Base-by-base conservation (phyloP, 768 basidiomycete species). In the Lentinula boryana region DNA sequence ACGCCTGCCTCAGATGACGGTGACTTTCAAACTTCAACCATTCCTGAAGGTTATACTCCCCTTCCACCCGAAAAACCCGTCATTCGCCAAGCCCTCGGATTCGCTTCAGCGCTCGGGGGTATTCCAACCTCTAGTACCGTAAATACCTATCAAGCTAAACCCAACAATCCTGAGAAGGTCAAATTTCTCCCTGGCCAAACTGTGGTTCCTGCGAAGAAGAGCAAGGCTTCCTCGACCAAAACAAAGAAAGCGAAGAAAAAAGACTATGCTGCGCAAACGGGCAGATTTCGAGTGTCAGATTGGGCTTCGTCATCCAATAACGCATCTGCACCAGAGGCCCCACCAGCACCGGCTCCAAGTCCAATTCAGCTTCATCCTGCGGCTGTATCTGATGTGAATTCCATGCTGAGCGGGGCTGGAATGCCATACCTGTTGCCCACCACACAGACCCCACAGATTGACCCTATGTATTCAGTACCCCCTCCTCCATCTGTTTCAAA, bases 41-140 rank as follows among this genome's bases (percentile, higher is more conserved):
- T 74, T 27, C 74, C 70, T 43, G 72, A 77, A 55, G 77, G 79
- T 63, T 78, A 81, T 62, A 76, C 80, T 10, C 79, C 83, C 61
- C 80, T 80, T 44, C 80, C 79, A 48, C 63, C 73, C 21, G 72
- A 76, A 40, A 73, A 74, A 5, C 86, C 86, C 40, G 68, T 87
- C 32, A 78, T 87, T 64, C 79, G 86, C 52, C 80, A 85, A 67
- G 75, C 83, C n/a, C 71, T 87, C 41, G 86, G 75, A 21, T 87
- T 86, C 65, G 69, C 76, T 50, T 76, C 72, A 71, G 60, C 66
- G 18, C 68, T 68, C 8, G 71, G 70, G 7, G 63, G 63, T 43
- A 58, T 62, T 36, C 63, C 71, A 40, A 65, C 65, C 40, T 65
- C 70, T 46, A 44, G 69, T 33, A 70, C 66, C 58, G 65, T 78